Evolutionary conservation across 805 yeast genomes (phyloP).

Genomic region (Pichia eremophila): DNA sequence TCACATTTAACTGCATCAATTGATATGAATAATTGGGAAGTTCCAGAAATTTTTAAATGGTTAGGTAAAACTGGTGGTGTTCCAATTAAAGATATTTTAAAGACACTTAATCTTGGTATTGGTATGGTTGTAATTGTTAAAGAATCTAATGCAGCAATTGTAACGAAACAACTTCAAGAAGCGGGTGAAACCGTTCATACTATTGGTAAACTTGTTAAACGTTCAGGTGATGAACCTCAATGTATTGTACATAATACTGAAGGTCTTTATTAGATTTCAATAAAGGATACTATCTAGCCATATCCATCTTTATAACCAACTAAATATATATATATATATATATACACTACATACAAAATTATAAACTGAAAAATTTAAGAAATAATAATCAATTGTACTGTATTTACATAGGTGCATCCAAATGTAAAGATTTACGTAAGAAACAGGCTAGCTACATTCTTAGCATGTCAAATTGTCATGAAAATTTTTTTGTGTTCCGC

Average conservation of each 20-base stretch:
- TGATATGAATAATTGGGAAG: slow-evolving; percentile 72
- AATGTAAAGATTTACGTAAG: no score
- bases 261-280: slow-evolving; percentile 10
- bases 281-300: no score
- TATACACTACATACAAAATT: no score
- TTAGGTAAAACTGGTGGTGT: slow-evolving; percentile 86
- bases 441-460: no score
- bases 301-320: no score
- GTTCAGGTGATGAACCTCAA: slow-evolving; percentile 41
- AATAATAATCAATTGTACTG: no score
- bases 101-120: slow-evolving; percentile 91
- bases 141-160: slow-evolving; percentile 51
- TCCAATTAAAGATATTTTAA: slow-evolving; percentile 73
- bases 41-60: slow-evolving; percentile 90
- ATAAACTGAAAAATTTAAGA: no score
- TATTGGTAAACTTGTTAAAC: slow-evolving; percentile 50
- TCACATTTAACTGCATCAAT: slow-evolving; percentile 66
- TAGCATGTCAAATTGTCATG: no score
- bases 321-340: no score
- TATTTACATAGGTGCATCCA: no score
- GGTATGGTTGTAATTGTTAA: slow-evolving; percentile 92
- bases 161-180: slow-evolving; percentile 40
- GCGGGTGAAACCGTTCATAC: slow-evolving; percentile 69
- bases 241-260: slow-evolving; percentile 49
- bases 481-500: no score